Evolutionary conservation across 2,329 filamentous ascomycete species (phyloP), one percentile per base, ranked within the genome.

Genomic region (Xylariaceae sp.): DNA sequence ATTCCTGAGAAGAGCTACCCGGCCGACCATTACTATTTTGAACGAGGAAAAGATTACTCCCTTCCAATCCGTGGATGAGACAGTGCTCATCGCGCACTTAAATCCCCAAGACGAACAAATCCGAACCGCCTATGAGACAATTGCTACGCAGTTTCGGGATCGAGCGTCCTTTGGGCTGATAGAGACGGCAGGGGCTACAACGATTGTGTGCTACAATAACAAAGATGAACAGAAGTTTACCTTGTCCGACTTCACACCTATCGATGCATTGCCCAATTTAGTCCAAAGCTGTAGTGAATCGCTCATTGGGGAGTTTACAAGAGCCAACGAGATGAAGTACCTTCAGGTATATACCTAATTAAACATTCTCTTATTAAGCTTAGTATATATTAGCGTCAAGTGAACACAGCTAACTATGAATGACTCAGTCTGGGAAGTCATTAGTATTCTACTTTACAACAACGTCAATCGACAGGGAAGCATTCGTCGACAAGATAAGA

Each of bases 301-400:
- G 0, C 46, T 77, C 15, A 74, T 81, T 6, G 73, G 72, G 0
- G 73, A 78, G 48, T 67, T 81, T 46, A 78, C 74, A 1, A 66
- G 77, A 23, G 67, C 73, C 16, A 80, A 73, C 33, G 78, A 81
- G 59, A 55, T 75, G 52, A 69, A 72, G 20, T 73, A 73, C 50
- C 64, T 75, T 21, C 66, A 72, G 51, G 76, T 75, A 55, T 36
- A 63, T 59, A 15, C 18, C 30, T 24, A n/a, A n/a, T n/a, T n/a
- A 13, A 8, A 24, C 9, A 26, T 24, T 10, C 13, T 36, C 16
- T 9, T n/a, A 26, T 9, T 33, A 6, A 33, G 11, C 54, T 6
- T 43, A 37, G 9, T 20, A 15, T 2, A 11, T 50, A 43, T 13
- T 7, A 3, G 6, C 4, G 15, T 26, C 13, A 13, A 23, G 6